Conservation (phyloP, 176 grass and related monocot species). For the Ensete glaucum region DNA sequence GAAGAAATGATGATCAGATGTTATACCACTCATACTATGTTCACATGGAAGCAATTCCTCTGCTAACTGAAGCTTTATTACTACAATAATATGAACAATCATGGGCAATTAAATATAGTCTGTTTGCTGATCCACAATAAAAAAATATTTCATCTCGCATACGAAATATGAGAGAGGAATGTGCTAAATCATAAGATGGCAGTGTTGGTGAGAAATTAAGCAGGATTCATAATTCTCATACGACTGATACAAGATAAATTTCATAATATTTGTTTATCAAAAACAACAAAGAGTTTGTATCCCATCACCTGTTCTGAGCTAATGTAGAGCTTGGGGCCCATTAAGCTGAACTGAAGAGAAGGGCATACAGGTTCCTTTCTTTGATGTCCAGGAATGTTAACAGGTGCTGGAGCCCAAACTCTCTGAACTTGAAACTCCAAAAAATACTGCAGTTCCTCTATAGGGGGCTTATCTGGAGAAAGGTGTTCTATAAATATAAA, state of each 20-base stretch:
- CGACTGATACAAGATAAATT: background rate
- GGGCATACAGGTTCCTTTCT: conserved; percentile 92
- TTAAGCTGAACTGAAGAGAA: conserved; percentile 89
- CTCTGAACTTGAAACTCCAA: conserved; percentile 87
- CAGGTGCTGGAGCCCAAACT: conserved; percentile 80
- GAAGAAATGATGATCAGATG: too few species aligned
- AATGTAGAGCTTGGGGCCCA: conserved; percentile 84
- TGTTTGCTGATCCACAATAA: too few species aligned
- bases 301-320: conserved; percentile 85
- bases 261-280: too few species aligned
- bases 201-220: background rate
- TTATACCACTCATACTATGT: too few species aligned
- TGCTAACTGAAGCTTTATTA: too few species aligned
- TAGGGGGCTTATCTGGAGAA: conserved; percentile 84
- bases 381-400: conserved; percentile 65
- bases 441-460: conserved; percentile 97
- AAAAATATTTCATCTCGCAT: too few species aligned
- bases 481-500: background rate
- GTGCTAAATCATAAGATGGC: background rate
- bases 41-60: too few species aligned
- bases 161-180: background rate
- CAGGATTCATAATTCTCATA: background rate
- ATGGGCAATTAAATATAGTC: too few species aligned
- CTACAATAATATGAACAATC: too few species aligned
- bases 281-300: background rate